Evolutionary conservation across 257 asterid genomes (phyloP).

Genomic region (Perilla frutescens): DNA sequence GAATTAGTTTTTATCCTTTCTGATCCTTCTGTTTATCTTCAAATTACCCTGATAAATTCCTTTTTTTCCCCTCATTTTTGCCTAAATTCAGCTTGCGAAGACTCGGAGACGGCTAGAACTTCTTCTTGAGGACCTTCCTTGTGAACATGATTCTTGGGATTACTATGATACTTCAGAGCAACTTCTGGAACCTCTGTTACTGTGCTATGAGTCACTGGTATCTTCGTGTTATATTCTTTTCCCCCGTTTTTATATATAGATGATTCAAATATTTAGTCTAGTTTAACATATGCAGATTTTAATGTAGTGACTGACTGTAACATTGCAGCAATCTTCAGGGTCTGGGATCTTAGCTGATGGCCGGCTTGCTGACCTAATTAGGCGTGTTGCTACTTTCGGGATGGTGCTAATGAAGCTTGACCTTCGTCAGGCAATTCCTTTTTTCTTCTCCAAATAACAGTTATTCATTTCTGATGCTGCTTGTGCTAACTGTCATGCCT

Average conservation of each 20-base stretch:
- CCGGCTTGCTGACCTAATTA: conserved; percentile 83
- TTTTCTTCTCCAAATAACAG: conserved; percentile 3
- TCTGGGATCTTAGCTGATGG: conserved; percentile 95
- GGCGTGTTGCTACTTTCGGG: conserved; percentile 91
- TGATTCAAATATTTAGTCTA: conserved; percentile 20
- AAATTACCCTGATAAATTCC: conserved; percentile 13
- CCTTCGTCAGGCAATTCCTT: conserved; percentile 83
- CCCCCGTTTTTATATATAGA: not conserved
- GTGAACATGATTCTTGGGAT: conserved; percentile 79
- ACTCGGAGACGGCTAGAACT: conserved; percentile 83
- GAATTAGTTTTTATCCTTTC: conserved; percentile 13
- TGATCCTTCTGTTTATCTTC: conserved; percentile 20
- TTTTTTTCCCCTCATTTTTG: conserved; percentile 1
- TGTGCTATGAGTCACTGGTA: conserved; percentile 95
- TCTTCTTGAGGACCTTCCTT: conserved; percentile 94
- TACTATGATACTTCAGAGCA: conserved; percentile 90
- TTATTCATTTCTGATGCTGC: conserved; percentile 9
- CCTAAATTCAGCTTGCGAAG: conserved; percentile 71
- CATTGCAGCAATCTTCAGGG: conserved; percentile 82
- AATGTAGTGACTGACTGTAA: conserved; percentile 23
- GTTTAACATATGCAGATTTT: conserved; percentile 16
- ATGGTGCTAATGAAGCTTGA: conserved; percentile 97
- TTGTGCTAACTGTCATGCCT: conserved; percentile 26
- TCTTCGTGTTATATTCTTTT: conserved; percentile 13
- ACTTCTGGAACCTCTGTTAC: conserved; percentile 80